Percentiles rank a stretch among this genome's conserved stretches.
Evolutionary conservation across 2,329 filamentous ascomycete species (phyloP).

Genomic region (Diaporthe batatas): DNA sequence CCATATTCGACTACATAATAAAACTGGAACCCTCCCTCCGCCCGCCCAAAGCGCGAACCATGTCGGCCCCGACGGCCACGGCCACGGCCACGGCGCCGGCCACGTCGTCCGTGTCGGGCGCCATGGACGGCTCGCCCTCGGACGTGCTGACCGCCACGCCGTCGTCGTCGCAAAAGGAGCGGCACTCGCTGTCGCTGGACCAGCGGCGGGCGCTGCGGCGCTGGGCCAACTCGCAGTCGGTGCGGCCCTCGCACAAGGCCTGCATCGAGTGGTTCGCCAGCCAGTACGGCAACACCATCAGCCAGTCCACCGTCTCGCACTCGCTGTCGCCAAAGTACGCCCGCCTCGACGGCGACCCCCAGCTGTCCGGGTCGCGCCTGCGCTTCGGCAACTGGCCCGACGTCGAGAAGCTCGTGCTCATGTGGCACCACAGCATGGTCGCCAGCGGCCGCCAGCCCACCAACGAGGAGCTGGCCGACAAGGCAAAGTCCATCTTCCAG

Average conservation of each 20-base stretch:
- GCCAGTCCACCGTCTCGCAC: constrained; percentile 74
- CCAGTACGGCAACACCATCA: constrained; percentile 71
- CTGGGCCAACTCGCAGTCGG: constrained; percentile 70
- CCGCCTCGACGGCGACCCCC: constrained; percentile 71
- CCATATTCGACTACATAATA: constrained; percentile 14
- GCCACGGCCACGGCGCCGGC: constrained; percentile 36
- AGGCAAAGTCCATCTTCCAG: constrained; percentile 71
- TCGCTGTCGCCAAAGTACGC: constrained; percentile 73
- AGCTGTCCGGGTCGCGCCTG: constrained; percentile 72
- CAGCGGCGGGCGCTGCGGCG: constrained; percentile 71
- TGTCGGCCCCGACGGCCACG: constrained; percentile 39
- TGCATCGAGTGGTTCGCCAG: constrained; percentile 74
- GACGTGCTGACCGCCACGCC: constrained; percentile 22
- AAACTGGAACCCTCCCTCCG: constrained; percentile 34
- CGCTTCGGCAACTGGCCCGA: constrained; percentile 76
- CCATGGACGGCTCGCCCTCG: constrained; percentile 35
- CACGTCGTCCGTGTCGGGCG: constrained; percentile 35
- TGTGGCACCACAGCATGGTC: constrained; percentile 67
- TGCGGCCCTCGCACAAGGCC: constrained; percentile 70
- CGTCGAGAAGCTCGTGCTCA: constrained; percentile 69
- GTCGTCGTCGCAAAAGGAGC: constrained; percentile 56
- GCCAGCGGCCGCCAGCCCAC: constrained; percentile 69
- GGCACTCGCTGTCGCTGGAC: constrained; percentile 72
- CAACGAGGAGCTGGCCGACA: constrained; percentile 73
- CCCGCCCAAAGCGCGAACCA: constrained; percentile 5